Evolutionary conservation across 345 rosid genomes (phyloP), one percentile per base, ranked within the genome.

Genomic region (Erodium maritimum): DNA sequence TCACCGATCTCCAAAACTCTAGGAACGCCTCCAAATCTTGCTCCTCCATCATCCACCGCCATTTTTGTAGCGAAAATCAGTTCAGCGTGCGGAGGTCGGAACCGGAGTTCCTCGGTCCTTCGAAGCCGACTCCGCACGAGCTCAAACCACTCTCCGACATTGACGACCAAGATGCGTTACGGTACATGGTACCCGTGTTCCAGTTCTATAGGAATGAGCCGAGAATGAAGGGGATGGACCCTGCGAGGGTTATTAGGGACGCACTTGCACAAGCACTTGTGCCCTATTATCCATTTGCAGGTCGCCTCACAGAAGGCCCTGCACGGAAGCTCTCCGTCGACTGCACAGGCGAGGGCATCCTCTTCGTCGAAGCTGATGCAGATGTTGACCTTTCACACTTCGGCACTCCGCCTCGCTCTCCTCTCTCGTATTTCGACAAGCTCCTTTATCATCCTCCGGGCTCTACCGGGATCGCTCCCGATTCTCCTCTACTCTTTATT

Each of bases 401-500:
- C 33, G 81, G 78, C 23, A 65, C 68, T 72, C 70, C 59, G 5
- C 80, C 80, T 65, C 75, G 86, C 82, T 4, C 69, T 76, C 52
- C 84, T 86, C n/a, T 69, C 71, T 7, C 33, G 7, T 2, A 7
- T 25, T 65, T 52, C 7, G 84, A 79, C 34, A 80, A 80, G 64
- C 86, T 83, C 42, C 78, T 83, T 17, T 80, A 61, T 58, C 79
- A 80, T 21, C 82, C 77, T 18, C 84, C 82, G 1, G 82, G 74
- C 21, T 80, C 89, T 1, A 57, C 29, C 13, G 82, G 71, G 0
- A 55, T 80, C 12, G 33, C 3, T 25, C 7, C 7, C 7, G 33
- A 25, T 25, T 25, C 33, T 25, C 33, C 33, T 7, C 33, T 25
- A 25, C 3, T 25, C 4, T 25, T 25, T 25, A 25, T 25, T 25